Evolutionary conservation across 108 stramenopile species (phyloP).

Genomic region (Asterionellopsis glacialis): DNA sequence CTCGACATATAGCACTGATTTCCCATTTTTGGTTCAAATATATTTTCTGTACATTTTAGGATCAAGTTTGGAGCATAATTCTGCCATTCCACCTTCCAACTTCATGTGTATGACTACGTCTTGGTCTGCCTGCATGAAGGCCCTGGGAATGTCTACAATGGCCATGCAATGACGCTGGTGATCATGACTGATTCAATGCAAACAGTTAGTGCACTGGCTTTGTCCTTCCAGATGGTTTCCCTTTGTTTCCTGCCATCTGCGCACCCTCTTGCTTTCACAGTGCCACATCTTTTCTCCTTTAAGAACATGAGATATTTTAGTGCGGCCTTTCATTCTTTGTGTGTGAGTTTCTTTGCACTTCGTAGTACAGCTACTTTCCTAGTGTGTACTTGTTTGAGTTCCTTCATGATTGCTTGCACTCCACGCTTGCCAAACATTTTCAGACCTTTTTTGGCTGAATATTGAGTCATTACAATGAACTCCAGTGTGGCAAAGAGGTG

Average conservation of each 20-base stretch:
- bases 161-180: slow-evolving; percentile 20
- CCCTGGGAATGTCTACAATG: slow-evolving; percentile 24
- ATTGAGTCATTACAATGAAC: background rate
- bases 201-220: slow-evolving; percentile 37
- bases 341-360: slow-evolving; percentile 13
- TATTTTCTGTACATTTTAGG: slow-evolving; percentile 13
- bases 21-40: slow-evolving; percentile 10
- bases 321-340: slow-evolving; percentile 13
- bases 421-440: slow-evolving; percentile 27
- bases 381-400: slow-evolving; percentile 35
- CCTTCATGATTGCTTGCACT: slow-evolving; percentile 19
- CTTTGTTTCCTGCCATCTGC: slow-evolving; percentile 39
- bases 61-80: slow-evolving; percentile 1
- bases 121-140: slow-evolving; percentile 25
- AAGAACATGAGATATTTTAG: slow-evolving; percentile 17
- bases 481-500: slow-evolving; percentile 3
- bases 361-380: slow-evolving; percentile 16
- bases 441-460: slow-evolving; percentile 17
- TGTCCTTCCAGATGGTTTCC: slow-evolving; percentile 16
- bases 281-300: slow-evolving; percentile 13
- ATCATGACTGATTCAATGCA: slow-evolving; percentile 22
- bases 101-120: slow-evolving; percentile 7
- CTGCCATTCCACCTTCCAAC: slow-evolving; percentile 7
- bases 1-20: slow-evolving; percentile 15
- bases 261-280: slow-evolving; percentile 17